Evolutionary conservation across 192 early-diverging fungal species (phyloP).

Genomic region (Mortierella claussenii): DNA sequence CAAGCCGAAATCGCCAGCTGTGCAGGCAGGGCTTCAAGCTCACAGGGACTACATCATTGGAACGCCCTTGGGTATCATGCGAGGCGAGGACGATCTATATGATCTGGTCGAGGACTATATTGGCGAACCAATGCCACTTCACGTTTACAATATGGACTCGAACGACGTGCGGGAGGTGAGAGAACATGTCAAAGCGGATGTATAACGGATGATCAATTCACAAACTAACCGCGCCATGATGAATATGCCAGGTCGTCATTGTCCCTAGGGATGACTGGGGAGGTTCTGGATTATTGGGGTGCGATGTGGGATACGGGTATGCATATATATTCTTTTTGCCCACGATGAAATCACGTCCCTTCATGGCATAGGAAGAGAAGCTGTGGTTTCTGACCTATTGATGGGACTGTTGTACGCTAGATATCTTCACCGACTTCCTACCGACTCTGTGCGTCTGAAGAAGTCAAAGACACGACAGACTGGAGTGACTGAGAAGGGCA

Average conservation of each 20-base stretch:
- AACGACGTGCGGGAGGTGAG: slow-evolving; percentile 70
- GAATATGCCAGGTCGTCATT: slow-evolving; percentile 65
- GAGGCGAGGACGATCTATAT: slow-evolving; percentile 71
- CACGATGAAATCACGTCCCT: too few relatives aligned
- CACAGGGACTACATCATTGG: slow-evolving; percentile 80
- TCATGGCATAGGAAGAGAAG: too few relatives aligned
- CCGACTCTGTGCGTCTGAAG: neutral
- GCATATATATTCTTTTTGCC: too few relatives aligned
- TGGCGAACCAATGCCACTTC: slow-evolving; percentile 66
- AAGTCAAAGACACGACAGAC: neutral
- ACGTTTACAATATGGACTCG: slow-evolving; percentile 73
- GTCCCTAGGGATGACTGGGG: slow-evolving; percentile 75
- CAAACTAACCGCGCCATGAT: neutral
- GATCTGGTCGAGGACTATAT: slow-evolving; percentile 67
- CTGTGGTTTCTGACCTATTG: too few relatives aligned
- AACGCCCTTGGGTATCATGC: slow-evolving; percentile 64
- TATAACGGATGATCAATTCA: too few relatives aligned
- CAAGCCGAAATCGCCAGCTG: slow-evolving; percentile 73
- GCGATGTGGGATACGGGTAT: slow-evolving; percentile 78
- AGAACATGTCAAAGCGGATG: too few relatives aligned
- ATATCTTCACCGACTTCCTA: slow-evolving; percentile 26
- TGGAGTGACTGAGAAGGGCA: neutral
- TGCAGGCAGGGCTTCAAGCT: slow-evolving; percentile 72
- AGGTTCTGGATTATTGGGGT: slow-evolving; percentile 73
- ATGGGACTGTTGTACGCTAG: neutral